A percentile compares a stretch with the other conserved stretches of the same genome.
phyloP scores from a whole-genome alignment of 371 early-diverging fungal genomes.

The Syncephalastrum contaminatum region DNA sequence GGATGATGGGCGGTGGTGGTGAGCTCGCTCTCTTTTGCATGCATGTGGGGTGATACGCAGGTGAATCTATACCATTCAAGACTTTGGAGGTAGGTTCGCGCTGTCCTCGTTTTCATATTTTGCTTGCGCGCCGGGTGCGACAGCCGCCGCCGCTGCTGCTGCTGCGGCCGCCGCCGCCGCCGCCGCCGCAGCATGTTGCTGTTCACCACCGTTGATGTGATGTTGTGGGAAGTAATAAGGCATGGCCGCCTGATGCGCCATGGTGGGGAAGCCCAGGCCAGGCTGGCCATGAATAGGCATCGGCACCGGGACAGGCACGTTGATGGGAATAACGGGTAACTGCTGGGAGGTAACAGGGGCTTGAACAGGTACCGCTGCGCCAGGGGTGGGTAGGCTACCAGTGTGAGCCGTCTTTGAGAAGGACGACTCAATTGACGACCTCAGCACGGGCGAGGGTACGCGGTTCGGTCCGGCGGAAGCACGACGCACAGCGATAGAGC shows the following conservation, averaged over 20 bases:
- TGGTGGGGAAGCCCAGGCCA: no score
- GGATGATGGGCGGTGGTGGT: no score
- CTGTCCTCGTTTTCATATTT: neutral
- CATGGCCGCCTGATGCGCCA: no score
- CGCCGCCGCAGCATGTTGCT: neutral
- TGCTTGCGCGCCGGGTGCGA: neutral
- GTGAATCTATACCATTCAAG: no score
- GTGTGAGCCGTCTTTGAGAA: neutral
- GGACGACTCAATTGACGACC: constrained; percentile 5
- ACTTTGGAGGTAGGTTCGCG: no score
- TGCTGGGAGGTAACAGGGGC: neutral
- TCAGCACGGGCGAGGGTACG: constrained; percentile 12
- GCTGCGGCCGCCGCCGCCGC: constrained; percentile 2
- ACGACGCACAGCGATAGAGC: constrained; percentile 8
- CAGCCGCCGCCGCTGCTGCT: neutral
- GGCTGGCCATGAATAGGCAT: constrained; percentile 2
- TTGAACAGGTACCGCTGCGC: no score
- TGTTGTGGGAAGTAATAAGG: no score
- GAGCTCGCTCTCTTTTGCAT: no score
- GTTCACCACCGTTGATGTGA: no score
- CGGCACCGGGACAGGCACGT: constrained; percentile 10
- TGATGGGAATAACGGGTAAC: neutral
- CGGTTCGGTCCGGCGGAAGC: constrained; percentile 4
- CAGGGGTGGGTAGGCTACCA: neutral
- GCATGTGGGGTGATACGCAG: no score